Conservation (phyloP, 768 basidiomycete genomes). For the Collybiopsis luxurians region DNA sequence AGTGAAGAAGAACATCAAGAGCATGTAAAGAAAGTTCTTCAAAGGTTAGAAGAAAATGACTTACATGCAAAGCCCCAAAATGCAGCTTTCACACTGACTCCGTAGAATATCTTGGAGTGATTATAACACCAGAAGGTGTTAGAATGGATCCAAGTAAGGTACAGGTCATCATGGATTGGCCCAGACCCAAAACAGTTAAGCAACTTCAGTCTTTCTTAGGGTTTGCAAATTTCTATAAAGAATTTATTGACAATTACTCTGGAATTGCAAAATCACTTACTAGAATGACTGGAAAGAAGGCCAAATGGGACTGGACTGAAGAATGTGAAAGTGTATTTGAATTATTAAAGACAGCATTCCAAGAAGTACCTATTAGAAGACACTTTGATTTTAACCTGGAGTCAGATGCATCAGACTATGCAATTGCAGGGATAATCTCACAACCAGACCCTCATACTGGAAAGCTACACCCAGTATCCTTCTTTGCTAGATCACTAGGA, state of each 20-base stretch:
- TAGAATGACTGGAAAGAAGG: background rate
- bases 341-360: constrained; percentile 14
- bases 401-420: constrained; percentile 16
- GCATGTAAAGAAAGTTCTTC: constrained; percentile 15
- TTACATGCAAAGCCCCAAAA: too few species aligned
- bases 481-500: constrained; percentile 13
- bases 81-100: too few species aligned
- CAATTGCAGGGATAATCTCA: constrained; percentile 9
- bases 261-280: background rate
- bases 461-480: constrained; percentile 22
- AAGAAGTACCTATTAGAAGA: constrained; percentile 10
- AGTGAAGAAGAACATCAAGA: constrained; percentile 10
- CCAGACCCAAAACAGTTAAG: too few species aligned
- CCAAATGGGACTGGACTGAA: background rate
- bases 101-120: too few species aligned
- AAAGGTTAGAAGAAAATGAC: constrained; percentile 15
- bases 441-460: constrained; percentile 3
- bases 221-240: too few species aligned
- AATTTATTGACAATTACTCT: too few species aligned
- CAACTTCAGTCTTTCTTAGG: too few species aligned
- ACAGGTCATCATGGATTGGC: too few species aligned
- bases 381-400: constrained; percentile 11
- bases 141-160: too few species aligned
- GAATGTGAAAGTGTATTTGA: constrained; percentile 8
- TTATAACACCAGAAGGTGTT: too few species aligned